Evolutionary conservation across 768 basidiomycete genomes (phyloP).

Genomic region (Psilocybe tampanensis): DNA sequence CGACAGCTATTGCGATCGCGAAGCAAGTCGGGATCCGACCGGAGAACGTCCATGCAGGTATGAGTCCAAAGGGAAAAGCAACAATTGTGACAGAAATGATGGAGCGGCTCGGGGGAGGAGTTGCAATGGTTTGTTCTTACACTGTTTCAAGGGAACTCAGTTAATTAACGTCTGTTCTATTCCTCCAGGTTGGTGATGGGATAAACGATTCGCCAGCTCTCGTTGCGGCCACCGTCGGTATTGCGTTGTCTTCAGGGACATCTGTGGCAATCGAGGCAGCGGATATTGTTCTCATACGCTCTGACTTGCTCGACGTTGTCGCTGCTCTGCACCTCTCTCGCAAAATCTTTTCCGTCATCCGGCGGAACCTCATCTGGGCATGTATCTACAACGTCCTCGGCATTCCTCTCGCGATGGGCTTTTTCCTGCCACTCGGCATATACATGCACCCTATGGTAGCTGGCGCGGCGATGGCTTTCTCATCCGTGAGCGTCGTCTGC

Average conservation of each 20-base stretch:
- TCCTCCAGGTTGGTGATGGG: constrained; percentile 88
- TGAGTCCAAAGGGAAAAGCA: constrained; percentile 97
- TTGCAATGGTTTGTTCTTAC: constrained; percentile 79
- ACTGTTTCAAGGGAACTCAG: not conserved
- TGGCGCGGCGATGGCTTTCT: constrained; percentile 98
- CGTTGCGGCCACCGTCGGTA: constrained; percentile 93
- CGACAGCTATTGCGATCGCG: constrained; percentile 87
- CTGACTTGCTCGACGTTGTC: constrained; percentile 95
- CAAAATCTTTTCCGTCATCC: constrained; percentile 87
- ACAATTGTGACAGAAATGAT: constrained; percentile 81
- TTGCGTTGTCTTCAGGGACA: constrained; percentile 94
- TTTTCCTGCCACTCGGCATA: constrained; percentile 89
- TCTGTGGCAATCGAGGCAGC: constrained; percentile 98
- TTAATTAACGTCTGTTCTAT: not conserved
- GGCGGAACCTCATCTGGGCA: constrained; percentile 94
- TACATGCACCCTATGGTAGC: constrained; percentile 99
- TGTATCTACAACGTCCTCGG: constrained; percentile 92
- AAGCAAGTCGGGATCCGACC: constrained; percentile 84
- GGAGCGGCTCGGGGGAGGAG: constrained; percentile 66
- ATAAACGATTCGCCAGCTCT: constrained; percentile 99
- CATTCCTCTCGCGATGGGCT: constrained; percentile 97
- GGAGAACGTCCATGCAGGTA: constrained; percentile 85
- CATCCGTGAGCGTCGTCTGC: constrained; percentile 92
- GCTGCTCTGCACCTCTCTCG: constrained; percentile 92
- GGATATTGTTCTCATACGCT: constrained; percentile 97